phyloP scores from a whole-genome alignment of 106 monocot species.

The Dioscorea zingiberensis region DNA sequence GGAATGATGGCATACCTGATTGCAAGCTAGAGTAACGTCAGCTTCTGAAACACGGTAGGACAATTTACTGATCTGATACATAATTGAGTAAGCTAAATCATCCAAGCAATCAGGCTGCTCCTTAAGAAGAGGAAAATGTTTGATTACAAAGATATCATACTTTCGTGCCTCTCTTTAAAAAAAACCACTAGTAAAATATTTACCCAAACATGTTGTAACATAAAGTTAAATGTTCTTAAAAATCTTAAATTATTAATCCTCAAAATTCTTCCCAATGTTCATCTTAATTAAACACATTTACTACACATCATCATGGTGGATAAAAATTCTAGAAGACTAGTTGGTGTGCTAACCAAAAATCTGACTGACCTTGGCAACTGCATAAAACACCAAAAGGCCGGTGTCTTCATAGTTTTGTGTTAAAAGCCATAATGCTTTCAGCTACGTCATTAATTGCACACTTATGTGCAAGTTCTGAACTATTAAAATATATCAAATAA shows the following conservation, averaged over 20 bases:
- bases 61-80: conserved; percentile 80
- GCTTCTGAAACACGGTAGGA: conserved; percentile 85
- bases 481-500: conserved; percentile 10
- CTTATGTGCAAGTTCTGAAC: conserved; percentile 78
- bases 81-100: conserved; percentile 88
- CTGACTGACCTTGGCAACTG: conserved; percentile 71
- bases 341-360: background rate
- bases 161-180: no score
- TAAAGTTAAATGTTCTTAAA: no score
- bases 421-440: conserved; percentile 95
- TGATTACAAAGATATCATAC: no score
- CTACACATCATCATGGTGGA: no score
- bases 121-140: background rate
- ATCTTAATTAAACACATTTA: no score
- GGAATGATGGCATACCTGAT: conserved; percentile 58
- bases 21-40: conserved; percentile 86
- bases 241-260: no score
- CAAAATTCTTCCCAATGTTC: no score
- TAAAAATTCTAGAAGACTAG: no score
- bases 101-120: conserved; percentile 81
- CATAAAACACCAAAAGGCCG: conserved; percentile 93
- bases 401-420: conserved; percentile 93
- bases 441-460: conserved; percentile 79
- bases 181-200: no score
- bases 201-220: no score